Conservation (phyloP, 2,329 filamentous ascomycete genomes). For the Mollisiaceae sp. region DNA sequence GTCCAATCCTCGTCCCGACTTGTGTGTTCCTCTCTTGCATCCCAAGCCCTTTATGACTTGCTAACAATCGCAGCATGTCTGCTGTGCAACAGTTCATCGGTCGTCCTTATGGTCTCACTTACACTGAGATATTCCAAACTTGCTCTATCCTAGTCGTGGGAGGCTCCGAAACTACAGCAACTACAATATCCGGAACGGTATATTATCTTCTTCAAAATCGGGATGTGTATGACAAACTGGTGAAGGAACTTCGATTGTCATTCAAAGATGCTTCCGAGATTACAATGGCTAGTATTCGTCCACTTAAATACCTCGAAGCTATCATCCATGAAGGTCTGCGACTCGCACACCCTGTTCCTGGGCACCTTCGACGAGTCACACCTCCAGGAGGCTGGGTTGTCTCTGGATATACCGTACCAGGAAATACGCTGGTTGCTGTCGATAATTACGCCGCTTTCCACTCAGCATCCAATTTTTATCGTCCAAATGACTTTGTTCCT, state of each 20-base stretch:
- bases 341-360: slow-evolving; percentile 43
- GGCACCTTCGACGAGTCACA: slow-evolving; percentile 22
- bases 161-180: slow-evolving; percentile 48
- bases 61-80: slow-evolving; percentile 16
- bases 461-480: slow-evolving; percentile 28
- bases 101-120: slow-evolving; percentile 29
- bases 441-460: slow-evolving; percentile 41
- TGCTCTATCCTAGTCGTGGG: slow-evolving; percentile 41
- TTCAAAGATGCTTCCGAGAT: slow-evolving; percentile 43
- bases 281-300: slow-evolving; percentile 12
- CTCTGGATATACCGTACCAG: slow-evolving; percentile 25
- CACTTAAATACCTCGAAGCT: slow-evolving; percentile 43
- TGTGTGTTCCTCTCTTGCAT: slow-evolving; percentile 26
- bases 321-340: slow-evolving; percentile 47
- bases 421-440: slow-evolving; percentile 27
- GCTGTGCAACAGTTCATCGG: slow-evolving; percentile 41
- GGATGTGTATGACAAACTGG: slow-evolving; percentile 45
- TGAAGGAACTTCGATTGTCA: slow-evolving; percentile 47
- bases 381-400: slow-evolving; percentile 25
- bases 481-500: slow-evolving; percentile 30
- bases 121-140: slow-evolving; percentile 26
- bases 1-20: slow-evolving; percentile 44
- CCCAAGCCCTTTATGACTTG: background rate
- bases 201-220: slow-evolving; percentile 33
- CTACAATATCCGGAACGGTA: slow-evolving; percentile 45